These are phyloP conservation scores for Beauveria scarabaeidicola DNA, from an alignment of 2,329 filamentous ascomycete genomes.

Conservation along the genomic window DNA sequence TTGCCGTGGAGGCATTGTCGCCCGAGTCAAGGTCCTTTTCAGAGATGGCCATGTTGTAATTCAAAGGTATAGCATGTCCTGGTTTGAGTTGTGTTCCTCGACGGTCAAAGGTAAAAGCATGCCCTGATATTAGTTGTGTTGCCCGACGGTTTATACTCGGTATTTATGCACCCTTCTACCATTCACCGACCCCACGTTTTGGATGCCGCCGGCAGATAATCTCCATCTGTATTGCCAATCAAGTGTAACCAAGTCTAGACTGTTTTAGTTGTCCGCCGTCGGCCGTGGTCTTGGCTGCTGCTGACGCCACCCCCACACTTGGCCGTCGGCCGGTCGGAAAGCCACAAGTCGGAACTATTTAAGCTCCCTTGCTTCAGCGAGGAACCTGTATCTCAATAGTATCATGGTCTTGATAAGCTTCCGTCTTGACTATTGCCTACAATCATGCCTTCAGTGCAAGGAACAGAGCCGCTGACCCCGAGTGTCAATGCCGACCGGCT, in stretches of 20 bases:
- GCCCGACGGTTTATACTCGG: not conserved
- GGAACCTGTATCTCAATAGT: not conserved
- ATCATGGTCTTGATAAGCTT: not conserved
- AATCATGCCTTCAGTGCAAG: not conserved
- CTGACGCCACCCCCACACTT: slow-evolving; percentile 20
- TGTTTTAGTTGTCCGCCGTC: not conserved
- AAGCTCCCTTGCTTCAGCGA: not conserved
- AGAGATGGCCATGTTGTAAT: not conserved
- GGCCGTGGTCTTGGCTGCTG: slow-evolving; percentile 24
- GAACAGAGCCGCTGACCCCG: not conserved
- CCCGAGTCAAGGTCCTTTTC: slow-evolving; percentile 7
- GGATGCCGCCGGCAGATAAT: slow-evolving; percentile 7
- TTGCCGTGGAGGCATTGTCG: slow-evolving; percentile 1
- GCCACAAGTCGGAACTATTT: not conserved
- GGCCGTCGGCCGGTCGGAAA: not conserved
- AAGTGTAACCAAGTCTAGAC: not conserved
- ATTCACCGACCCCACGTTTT: slow-evolving; percentile 7
- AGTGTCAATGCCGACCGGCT: slow-evolving; percentile 20
- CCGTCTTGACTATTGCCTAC: not conserved
- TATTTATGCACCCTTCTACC: slow-evolving; percentile 1
- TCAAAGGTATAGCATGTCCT: not conserved
- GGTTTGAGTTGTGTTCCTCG: not conserved
- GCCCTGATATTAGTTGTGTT: not conserved
- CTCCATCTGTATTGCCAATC: not conserved
- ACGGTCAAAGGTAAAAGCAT: not conserved